phyloP scores from a whole-genome alignment of 345 rosid species.

The Schrenkiella parvula region DNA sequence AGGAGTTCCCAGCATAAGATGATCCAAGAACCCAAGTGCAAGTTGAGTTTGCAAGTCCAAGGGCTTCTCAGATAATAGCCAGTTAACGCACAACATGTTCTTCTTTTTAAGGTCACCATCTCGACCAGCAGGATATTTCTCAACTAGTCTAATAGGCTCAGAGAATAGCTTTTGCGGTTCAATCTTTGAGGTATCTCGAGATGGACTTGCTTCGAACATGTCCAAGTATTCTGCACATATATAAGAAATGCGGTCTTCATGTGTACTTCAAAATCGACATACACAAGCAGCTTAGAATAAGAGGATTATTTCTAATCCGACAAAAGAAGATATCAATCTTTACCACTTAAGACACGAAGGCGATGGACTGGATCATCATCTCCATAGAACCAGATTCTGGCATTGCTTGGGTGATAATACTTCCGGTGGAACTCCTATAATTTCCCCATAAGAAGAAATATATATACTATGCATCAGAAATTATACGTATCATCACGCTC shows the following conservation, averaged over 20 bases:
- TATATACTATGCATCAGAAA: slow-evolving; percentile 6
- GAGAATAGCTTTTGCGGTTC: slow-evolving; percentile 59
- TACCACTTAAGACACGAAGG: slow-evolving; percentile 81
- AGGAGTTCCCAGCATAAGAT: slow-evolving; percentile 93
- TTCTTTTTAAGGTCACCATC: slow-evolving; percentile 79
- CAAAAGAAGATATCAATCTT: slow-evolving; percentile 7
- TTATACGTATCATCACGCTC: neutral
- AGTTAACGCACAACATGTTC: slow-evolving; percentile 92
- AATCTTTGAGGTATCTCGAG: slow-evolving; percentile 61
- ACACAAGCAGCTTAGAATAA: neutral
- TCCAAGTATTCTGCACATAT: slow-evolving; percentile 68
- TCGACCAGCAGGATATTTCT: slow-evolving; percentile 83
- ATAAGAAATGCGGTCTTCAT: slow-evolving; percentile 18
- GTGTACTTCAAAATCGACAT: neutral
- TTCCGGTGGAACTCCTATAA: slow-evolving; percentile 82
- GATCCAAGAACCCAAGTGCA: slow-evolving; percentile 83
- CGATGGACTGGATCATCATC: slow-evolving; percentile 88
- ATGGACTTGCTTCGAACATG: slow-evolving; percentile 64
- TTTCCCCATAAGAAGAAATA: slow-evolving; percentile 5
- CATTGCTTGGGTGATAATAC: slow-evolving; percentile 93
- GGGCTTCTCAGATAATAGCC: slow-evolving; percentile 85
- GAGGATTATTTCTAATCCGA: neutral
- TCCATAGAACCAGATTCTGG: slow-evolving; percentile 97
- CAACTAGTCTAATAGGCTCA: slow-evolving; percentile 70
- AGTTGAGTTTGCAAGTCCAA: slow-evolving; percentile 90